Percentiles rank a stretch among this genome's conserved stretches.
phyloP scores from a whole-genome alignment of 1,284 basidiomycete genomes.

The Trametes polyzona region DNA sequence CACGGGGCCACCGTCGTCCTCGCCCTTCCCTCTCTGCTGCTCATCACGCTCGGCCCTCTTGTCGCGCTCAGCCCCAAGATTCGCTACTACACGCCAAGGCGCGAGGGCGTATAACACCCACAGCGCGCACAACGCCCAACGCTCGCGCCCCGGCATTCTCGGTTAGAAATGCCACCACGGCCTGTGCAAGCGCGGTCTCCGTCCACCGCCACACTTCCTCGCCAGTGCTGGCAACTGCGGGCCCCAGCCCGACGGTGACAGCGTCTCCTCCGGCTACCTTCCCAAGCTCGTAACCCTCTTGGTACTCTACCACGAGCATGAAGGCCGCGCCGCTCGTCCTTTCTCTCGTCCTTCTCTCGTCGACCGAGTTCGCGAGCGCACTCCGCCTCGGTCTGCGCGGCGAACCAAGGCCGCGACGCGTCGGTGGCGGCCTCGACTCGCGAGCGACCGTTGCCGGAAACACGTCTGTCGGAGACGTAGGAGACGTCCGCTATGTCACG shows the following conservation, averaged over 20 bases:
- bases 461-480: conserved; percentile 21
- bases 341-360: conserved; percentile 25
- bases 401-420: conserved; percentile 8
- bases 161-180: neutral
- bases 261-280: neutral
- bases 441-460: conserved; percentile 22
- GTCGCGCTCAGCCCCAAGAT: neutral
- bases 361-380: conserved; percentile 29
- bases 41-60: neutral
- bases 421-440: neutral
- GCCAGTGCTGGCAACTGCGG: conserved; percentile 1
- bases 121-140: neutral
- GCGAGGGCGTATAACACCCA: neutral
- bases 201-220: conserved; percentile 9
- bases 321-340: conserved; percentile 22
- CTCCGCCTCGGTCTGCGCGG: conserved; percentile 27
- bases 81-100: neutral
- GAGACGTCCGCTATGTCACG: conserved; percentile 50
- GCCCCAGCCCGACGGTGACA: conserved; percentile 8
- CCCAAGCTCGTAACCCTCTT: neutral
- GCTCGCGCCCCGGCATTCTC: neutral
- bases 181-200: conserved; percentile 10
- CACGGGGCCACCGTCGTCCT: conserved; percentile 3
- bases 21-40: neutral
- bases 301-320: conserved; percentile 19